phyloP scores from a whole-genome alignment of 2,329 filamentous ascomycete genomes.

The Xylaria sp. region DNA sequence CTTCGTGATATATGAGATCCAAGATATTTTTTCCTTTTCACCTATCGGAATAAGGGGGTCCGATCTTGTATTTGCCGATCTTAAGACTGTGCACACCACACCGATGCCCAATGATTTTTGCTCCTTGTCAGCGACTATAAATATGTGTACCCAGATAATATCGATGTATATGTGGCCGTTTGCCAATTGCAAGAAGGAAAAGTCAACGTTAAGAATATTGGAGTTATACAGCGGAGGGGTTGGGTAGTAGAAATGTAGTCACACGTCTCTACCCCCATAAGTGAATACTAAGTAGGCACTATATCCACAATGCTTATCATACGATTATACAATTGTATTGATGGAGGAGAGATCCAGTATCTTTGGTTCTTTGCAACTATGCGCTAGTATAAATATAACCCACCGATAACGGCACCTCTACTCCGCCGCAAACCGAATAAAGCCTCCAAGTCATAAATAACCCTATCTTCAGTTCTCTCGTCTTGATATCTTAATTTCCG shows the following conservation, averaged over 20 bases:
- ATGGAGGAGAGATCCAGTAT: neutral
- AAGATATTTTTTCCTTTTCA: neutral
- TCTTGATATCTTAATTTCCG: neutral
- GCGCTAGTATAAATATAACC: neutral
- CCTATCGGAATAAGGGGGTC: neutral
- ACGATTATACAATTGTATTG: constrained; percentile 2
- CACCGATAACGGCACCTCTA: constrained; percentile 23
- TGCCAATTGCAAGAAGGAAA: neutral
- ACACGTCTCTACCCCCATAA: neutral
- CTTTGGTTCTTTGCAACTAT: neutral
- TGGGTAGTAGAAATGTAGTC: neutral
- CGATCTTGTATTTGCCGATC: neutral
- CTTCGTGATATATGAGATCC: neutral
- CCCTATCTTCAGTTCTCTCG: neutral
- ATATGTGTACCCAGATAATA: neutral
- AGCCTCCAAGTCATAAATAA: neutral
- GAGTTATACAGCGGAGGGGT: neutral
- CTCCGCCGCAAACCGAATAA: neutral
- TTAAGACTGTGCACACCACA: neutral
- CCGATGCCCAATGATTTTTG: neutral
- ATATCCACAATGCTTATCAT: constrained; percentile 17
- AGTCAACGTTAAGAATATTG: neutral
- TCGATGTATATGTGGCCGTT: neutral
- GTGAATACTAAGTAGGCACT: neutral
- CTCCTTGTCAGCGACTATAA: neutral